These are phyloP conservation scores for Dactylorhiza incarnata DNA, from an alignment of 106 monocot genomes.

Conservation along the genomic window DNA sequence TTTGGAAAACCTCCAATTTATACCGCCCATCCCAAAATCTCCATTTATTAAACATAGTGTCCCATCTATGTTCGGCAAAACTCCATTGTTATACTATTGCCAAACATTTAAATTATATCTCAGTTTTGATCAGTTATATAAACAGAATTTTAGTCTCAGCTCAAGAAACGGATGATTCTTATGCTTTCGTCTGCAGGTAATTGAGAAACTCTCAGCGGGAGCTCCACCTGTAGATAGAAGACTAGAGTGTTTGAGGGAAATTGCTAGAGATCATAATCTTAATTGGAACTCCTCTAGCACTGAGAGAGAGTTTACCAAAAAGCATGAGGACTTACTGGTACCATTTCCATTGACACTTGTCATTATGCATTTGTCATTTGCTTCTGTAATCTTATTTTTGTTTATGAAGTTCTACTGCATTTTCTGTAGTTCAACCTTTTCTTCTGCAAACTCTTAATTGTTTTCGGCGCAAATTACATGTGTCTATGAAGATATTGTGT, in stretches of 20 bases:
- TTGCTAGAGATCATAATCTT: conserved; percentile 63
- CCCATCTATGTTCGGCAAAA: no score
- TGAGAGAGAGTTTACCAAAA: conserved; percentile 74
- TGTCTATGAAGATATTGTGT: no score
- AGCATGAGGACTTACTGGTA: conserved; percentile 95
- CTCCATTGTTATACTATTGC: no score
- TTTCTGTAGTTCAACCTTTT: no score
- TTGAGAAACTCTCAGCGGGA: conserved; percentile 80
- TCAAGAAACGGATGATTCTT: background rate
- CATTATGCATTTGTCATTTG: background rate
- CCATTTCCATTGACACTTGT: background rate
- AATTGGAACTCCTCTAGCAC: conserved; percentile 80
- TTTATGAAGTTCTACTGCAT: background rate
- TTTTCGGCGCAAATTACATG: no score
- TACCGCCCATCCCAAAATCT: no score
- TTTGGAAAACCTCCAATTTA: no score
- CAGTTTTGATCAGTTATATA: no score
- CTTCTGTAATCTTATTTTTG: background rate
- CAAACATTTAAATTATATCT: no score
- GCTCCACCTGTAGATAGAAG: conserved; percentile 57
- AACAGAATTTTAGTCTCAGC: no score
- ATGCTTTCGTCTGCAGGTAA: conserved; percentile 40
- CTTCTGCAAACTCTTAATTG: no score
- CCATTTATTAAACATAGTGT: no score
- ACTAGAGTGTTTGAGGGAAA: conserved; percentile 52